Evolutionary conservation across 1,139 yeast species (phyloP).

Genomic region (Tardiomyces blankii): DNA sequence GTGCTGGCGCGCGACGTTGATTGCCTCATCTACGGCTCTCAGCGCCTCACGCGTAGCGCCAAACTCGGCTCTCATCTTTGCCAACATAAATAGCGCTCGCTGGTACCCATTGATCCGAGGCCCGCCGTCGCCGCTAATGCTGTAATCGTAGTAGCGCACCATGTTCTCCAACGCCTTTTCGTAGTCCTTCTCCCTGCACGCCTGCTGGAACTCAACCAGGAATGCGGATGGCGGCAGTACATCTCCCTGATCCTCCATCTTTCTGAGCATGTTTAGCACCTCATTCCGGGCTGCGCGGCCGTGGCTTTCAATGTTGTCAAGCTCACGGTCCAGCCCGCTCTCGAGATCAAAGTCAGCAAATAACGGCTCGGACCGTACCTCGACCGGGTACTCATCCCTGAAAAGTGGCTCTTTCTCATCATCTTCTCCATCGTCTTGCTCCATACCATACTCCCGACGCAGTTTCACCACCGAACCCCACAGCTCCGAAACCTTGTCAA

Average conservation of each 20-base stretch:
- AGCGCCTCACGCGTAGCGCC: conserved; percentile 67
- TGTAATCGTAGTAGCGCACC: conserved; percentile 79
- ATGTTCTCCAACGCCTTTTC: conserved; percentile 62
- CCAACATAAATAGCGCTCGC: conserved; percentile 70
- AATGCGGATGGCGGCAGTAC: conserved; percentile 52
- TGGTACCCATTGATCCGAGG: conserved; percentile 56
- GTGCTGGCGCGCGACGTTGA: conserved; percentile 78
- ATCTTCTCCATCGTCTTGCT: background rate
- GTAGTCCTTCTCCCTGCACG: conserved; percentile 51
- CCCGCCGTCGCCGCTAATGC: conserved; percentile 46
- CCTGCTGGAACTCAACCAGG: conserved; percentile 54
- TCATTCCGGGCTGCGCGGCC: conserved; percentile 10
- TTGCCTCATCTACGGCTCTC: conserved; percentile 77
- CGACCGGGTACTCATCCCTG: too few relatives aligned
- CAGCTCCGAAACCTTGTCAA: conserved; percentile 44
- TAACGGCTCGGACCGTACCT: background rate
- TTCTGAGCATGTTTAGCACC: conserved; percentile 33
- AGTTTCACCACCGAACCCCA: conserved; percentile 37
- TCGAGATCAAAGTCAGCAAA: background rate
- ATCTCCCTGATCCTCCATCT: conserved; percentile 42
- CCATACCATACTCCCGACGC: background rate
- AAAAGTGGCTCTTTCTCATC: too few relatives aligned
- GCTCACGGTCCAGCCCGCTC: background rate
- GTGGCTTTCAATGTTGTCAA: background rate
- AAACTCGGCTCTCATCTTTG: conserved; percentile 67